phyloP scores from a whole-genome alignment of 2,329 filamentous ascomycete genomes.

The Cyphellophora europaea region DNA sequence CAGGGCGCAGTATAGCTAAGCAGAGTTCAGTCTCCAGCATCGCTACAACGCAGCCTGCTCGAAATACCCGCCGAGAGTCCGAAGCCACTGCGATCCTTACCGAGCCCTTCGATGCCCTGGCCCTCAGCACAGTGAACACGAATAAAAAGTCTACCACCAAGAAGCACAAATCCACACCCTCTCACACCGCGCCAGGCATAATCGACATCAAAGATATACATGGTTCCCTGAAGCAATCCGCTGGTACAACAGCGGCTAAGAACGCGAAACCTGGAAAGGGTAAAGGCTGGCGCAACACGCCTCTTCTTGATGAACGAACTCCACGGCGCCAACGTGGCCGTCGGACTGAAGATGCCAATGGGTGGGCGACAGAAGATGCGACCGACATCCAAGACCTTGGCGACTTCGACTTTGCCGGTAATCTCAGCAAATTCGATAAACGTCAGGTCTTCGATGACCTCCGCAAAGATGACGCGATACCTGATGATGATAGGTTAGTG shows the following conservation, averaged over 20 bases:
- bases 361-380: conserved; percentile 92
- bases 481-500: conserved; percentile 85
- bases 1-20: conserved; percentile 7
- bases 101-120: conserved; percentile 36
- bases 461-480: conserved; percentile 73
- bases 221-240: conserved; percentile 23
- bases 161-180: conserved; percentile 29
- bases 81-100: conserved; percentile 30
- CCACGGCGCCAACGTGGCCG: conserved; percentile 35
- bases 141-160: conserved; percentile 4
- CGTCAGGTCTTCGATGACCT: conserved; percentile 85
- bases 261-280: conserved; percentile 33
- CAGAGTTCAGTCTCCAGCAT: conserved; percentile 18
- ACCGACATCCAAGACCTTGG: conserved; percentile 88
- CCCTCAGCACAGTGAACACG: conserved; percentile 10
- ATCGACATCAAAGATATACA: conserved; percentile 25
- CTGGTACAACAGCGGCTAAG: conserved; percentile 3
- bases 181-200: conserved; percentile 24
- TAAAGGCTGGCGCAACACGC: conserved; percentile 60
- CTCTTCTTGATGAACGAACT: conserved; percentile 52
- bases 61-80: conserved; percentile 19
- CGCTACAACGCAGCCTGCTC: conserved; percentile 10
- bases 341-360: conserved; percentile 55
- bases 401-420: conserved; percentile 87
- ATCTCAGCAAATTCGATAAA: conserved; percentile 92